phyloP scores from a whole-genome alignment of 2,329 filamentous ascomycete genomes.

The Corinectria fuckeliana region DNA sequence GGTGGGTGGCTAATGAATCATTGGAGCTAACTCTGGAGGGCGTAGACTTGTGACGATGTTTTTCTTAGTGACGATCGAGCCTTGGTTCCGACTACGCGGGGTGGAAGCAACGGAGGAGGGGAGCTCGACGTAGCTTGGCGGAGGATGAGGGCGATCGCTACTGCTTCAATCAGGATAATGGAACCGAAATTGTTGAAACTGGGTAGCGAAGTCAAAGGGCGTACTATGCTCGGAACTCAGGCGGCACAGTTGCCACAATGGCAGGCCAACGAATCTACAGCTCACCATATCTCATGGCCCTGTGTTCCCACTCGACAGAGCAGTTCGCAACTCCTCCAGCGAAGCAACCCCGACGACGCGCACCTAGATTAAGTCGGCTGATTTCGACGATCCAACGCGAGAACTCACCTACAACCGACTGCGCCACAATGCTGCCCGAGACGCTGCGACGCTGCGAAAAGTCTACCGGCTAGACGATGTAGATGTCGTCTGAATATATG shows the following conservation, averaged over 20 bases:
- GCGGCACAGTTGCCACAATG: neutral
- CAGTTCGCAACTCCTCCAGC: slow-evolving; percentile 34
- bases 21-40: slow-evolving; percentile 4
- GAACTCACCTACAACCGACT: slow-evolving; percentile 26
- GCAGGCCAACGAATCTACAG: slow-evolving; percentile 13
- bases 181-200: neutral
- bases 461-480: slow-evolving; percentile 9
- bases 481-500: slow-evolving; percentile 34
- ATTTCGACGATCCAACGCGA: slow-evolving; percentile 28
- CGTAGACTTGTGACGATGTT: neutral
- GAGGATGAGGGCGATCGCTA: neutral
- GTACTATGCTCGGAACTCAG: neutral
- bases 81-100: too few species aligned
- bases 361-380: slow-evolving; percentile 22
- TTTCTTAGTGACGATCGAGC: too few species aligned
- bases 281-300: slow-evolving; percentile 26
- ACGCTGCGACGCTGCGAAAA: slow-evolving; percentile 22
- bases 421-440: slow-evolving; percentile 21
- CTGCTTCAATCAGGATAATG: neutral
- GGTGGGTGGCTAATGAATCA: slow-evolving; percentile 15
- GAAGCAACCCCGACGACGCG: slow-evolving; percentile 35
- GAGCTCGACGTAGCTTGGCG: neutral
- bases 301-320: slow-evolving; percentile 30
- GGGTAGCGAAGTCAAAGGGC: neutral
- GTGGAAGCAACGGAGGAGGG: neutral